phyloP scores from a whole-genome alignment of 129 eudicot species.

The Erigeron canadensis region DNA sequence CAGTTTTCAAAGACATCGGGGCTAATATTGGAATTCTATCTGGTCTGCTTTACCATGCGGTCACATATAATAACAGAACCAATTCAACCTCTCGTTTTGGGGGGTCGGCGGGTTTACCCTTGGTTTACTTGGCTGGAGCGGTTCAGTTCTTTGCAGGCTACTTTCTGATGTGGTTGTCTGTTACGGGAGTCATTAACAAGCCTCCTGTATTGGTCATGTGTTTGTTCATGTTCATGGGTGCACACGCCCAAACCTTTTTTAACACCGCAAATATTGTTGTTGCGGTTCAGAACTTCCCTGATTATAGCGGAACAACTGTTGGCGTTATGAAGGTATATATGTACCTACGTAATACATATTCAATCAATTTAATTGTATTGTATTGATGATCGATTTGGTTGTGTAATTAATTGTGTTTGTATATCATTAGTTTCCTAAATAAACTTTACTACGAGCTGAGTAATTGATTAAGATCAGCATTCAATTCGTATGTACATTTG shows the following conservation, averaged over 20 bases:
- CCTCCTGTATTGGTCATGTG: slow-evolving; percentile 64
- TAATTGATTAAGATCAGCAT: too few species aligned
- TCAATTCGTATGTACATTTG: too few species aligned
- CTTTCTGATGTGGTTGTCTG: slow-evolving; percentile 71
- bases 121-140: slow-evolving; percentile 73
- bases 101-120: slow-evolving; percentile 46
- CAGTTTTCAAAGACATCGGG: slow-evolving; percentile 96
- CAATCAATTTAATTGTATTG: too few species aligned
- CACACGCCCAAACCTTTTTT: slow-evolving; percentile 91
- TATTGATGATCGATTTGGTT: too few species aligned
- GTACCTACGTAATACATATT: neutral
- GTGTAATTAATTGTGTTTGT: too few species aligned
- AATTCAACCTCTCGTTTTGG: slow-evolving; percentile 3
- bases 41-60: slow-evolving; percentile 72
- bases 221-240: slow-evolving; percentile 70
- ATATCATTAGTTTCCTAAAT: too few species aligned
- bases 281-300: slow-evolving; percentile 72
- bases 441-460: too few species aligned
- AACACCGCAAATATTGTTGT: slow-evolving; percentile 77
- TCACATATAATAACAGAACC: slow-evolving; percentile 10
- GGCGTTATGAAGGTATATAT: slow-evolving; percentile 99
- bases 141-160: slow-evolving; percentile 72
- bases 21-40: slow-evolving; percentile 83
- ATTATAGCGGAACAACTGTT: slow-evolving; percentile 68
- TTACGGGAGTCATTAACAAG: slow-evolving; percentile 46